Evolutionary conservation across 2,329 filamentous ascomycete species (phyloP), one percentile per base, ranked within the genome.

Genomic region (Aspergillus fumigatiaffinis): DNA sequence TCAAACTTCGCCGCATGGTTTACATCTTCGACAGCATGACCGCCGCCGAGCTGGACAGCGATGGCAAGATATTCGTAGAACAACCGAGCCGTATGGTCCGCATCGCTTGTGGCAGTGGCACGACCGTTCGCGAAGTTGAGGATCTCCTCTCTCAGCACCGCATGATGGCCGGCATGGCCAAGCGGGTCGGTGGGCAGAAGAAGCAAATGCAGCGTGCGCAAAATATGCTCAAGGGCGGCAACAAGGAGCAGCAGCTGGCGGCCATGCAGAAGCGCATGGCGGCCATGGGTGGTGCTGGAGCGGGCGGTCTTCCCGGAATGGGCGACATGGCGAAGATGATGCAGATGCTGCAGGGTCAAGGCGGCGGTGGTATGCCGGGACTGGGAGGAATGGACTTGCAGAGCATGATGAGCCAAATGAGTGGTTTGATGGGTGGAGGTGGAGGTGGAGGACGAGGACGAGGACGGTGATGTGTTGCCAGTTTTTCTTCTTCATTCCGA

Each of bases 11-110:
- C 77, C 88, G 94, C 61, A 99, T 99, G 94, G 91, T 99, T 66
- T 97, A 96, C 79, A 96, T 99, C 59, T 97, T 92, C 79, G 94
- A 99, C 78, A 93, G 89, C 62, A 99, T 99, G 94, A 97, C 93
- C 0, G 86, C 90, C 23, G 95, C 95, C 71, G 94, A 99, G 73
- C 86, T 99, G 21, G 93, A 99, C 74, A 90, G 89, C 47, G 93
- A 99, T 68, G 94, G 94, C 72, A 96, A 96, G 76, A 85, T 96
- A 61, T 93, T 99, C 64, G 85, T 95, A 57, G 91, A 96, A 23
- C 90, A 97, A 71, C 94, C 94, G 0, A 90, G 89, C 14, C 86
- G 94, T 46, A 96, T 97, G 87, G 96, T 92, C 17, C 85, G 94
- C 38, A 88, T 99, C 51, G 94, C 94, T 0, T 85, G 87, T 53